Evolutionary conservation across 2,329 filamentous ascomycete genomes (phyloP).

Genomic region (Hypomyces rosellus): DNA sequence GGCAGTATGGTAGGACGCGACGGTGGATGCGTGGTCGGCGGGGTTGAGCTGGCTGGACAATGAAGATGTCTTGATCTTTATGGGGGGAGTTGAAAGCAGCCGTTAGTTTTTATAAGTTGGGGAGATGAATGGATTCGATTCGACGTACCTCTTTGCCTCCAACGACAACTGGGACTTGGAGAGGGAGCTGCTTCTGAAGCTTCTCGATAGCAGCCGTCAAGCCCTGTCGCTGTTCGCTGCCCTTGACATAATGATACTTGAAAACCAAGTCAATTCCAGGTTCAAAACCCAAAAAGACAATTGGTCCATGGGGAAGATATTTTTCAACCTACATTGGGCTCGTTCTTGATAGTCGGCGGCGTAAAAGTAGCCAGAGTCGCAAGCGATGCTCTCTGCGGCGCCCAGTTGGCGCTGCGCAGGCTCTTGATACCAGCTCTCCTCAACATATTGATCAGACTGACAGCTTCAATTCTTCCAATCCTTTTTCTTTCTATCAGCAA

Average conservation of each 20-base stretch:
- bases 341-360: slow-evolving; percentile 79
- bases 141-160: slow-evolving; percentile 68
- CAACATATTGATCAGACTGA: slow-evolving; percentile 26
- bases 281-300: background rate
- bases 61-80: slow-evolving; percentile 59
- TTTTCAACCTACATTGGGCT: slow-evolving; percentile 73
- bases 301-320: too few relatives aligned
- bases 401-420: slow-evolving; percentile 24
- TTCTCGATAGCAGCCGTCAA: slow-evolving; percentile 67
- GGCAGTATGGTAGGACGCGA: slow-evolving; percentile 83
- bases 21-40: slow-evolving; percentile 64
- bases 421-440: slow-evolving; percentile 26
- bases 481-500: background rate
- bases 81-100: background rate
- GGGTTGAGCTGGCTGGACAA: slow-evolving; percentile 74
- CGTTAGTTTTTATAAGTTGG: too few relatives aligned
- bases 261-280: background rate
- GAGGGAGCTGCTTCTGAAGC: slow-evolving; percentile 60
- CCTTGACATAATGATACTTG: slow-evolving; percentile 90
- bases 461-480: background rate
- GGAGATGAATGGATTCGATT: too few relatives aligned
- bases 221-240: slow-evolving; percentile 69
- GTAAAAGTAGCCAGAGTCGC: slow-evolving; percentile 77
- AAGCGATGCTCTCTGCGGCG: slow-evolving; percentile 26
- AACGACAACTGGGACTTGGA: slow-evolving; percentile 78